These are phyloP conservation scores for Magnolia officinalis DNA, from an alignment of 164 flowering plant species.

Conservation along the genomic window DNA sequence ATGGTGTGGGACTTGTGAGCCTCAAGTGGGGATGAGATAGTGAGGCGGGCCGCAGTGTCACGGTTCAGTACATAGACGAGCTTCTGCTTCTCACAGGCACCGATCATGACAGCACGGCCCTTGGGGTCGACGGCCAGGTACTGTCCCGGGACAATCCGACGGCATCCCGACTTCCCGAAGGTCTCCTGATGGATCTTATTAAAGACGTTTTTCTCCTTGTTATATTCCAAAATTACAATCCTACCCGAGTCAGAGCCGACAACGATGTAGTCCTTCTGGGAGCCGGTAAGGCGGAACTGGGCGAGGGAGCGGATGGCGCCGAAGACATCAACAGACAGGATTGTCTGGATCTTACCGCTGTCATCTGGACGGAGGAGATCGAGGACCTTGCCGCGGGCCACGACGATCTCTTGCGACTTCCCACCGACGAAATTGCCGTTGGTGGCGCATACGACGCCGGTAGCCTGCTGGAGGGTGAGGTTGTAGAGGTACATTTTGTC, in stretches of 20 bases:
- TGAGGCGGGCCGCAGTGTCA: constrained; percentile 87
- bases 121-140: constrained; percentile 87
- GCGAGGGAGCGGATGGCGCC: constrained; percentile 85
- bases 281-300: constrained; percentile 83
- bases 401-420: constrained; percentile 78
- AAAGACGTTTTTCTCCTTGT: constrained; percentile 74
- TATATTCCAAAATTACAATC: constrained; percentile 83
- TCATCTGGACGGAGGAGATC: constrained; percentile 94
- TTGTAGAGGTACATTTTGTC: constrained; percentile 78
- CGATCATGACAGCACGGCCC: constrained; percentile 94
- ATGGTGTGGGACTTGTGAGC: constrained; percentile 92
- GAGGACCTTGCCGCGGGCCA: constrained; percentile 87
- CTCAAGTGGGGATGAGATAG: constrained; percentile 89
- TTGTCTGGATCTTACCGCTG: constrained; percentile 80
- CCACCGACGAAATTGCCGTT: constrained; percentile 91
- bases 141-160: constrained; percentile 94
- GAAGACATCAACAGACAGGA: constrained; percentile 80
- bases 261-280: constrained; percentile 86
- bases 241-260: constrained; percentile 97
- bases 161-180: constrained; percentile 91
- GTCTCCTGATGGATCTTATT: constrained; percentile 95
- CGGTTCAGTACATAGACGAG: constrained; percentile 93
- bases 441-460: constrained; percentile 80
- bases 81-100: constrained; percentile 96
- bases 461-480: constrained; percentile 82